phyloP scores from a whole-genome alignment of 2,329 filamentous ascomycete genomes.

The Leptosphaerulina australis region DNA sequence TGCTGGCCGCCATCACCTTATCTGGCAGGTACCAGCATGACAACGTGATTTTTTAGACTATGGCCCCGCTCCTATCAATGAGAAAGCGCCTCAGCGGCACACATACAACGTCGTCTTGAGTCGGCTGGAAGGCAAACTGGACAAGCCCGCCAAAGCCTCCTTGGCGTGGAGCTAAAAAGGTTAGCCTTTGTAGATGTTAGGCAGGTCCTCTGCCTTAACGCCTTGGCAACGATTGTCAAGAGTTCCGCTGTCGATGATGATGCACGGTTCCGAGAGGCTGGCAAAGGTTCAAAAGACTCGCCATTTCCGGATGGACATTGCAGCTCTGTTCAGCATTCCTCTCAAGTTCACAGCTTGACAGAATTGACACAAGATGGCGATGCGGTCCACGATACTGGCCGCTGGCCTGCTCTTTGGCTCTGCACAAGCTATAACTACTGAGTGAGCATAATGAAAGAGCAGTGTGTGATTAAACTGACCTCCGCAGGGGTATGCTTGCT shows the following conservation, averaged over 20 bases:
- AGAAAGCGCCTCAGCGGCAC: constrained; percentile 20
- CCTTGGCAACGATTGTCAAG: constrained; percentile 26
- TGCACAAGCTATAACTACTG: constrained; percentile 34
- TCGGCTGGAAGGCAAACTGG: constrained; percentile 25
- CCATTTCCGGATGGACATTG: constrained; percentile 6
- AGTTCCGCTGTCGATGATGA: constrained; percentile 19
- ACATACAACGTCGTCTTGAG: constrained; percentile 21
- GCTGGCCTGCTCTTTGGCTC: constrained; percentile 35
- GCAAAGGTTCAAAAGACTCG: constrained; percentile 24
- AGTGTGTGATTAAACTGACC: constrained; percentile 6
- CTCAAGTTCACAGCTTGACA: constrained; percentile 2
- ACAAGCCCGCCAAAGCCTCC: constrained; percentile 26
- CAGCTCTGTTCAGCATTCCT: constrained; percentile 15
- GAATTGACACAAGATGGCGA: constrained; percentile 34
- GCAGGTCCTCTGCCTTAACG: constrained; percentile 21
- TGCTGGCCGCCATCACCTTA: constrained; percentile 16
- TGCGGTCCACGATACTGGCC: constrained; percentile 32
- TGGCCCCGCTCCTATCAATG: constrained; percentile 26
- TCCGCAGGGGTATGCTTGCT: constrained; percentile 29
- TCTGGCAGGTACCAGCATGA: constrained; percentile 30
- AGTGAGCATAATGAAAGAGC: constrained; percentile 23
- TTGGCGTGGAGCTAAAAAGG: constrained; percentile 29
- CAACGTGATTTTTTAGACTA: constrained; percentile 17
- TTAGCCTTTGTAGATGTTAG: constrained; percentile 11
- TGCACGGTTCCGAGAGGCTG: constrained; percentile 16